phyloP scores from a whole-genome alignment of 352 stramenopile genomes.

The Pythium vanterpoolii region DNA sequence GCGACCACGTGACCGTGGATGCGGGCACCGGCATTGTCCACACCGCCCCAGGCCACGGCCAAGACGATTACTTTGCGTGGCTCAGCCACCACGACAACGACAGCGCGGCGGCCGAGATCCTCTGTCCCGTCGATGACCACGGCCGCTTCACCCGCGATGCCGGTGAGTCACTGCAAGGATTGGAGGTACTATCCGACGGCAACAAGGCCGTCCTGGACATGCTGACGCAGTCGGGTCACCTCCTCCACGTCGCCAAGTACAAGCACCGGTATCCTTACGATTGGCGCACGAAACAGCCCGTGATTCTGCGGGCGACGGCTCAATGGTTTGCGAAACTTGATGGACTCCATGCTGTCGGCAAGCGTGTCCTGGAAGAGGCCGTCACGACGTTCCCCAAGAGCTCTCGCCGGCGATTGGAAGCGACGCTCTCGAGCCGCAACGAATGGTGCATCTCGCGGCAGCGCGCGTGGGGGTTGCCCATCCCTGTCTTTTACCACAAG shows the following conservation, averaged over 20 bases:
- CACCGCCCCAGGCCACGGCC: constrained; percentile 96
- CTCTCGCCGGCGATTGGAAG: constrained; percentile 78
- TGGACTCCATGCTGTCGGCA: constrained; percentile 84
- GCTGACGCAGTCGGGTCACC: constrained; percentile 66
- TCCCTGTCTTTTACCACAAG: constrained; percentile 97
- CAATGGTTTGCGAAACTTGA: constrained; percentile 99
- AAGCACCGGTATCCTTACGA: constrained; percentile 98
- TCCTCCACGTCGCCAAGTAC: constrained; percentile 89
- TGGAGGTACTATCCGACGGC: constrained; percentile 91
- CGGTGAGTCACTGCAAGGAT: constrained; percentile 75
- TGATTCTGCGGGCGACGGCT: constrained; percentile 96
- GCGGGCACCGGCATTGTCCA: constrained; percentile 98
- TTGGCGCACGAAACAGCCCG: constrained; percentile 98
- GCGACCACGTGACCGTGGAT: constrained; percentile 98
- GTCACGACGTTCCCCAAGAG: constrained; percentile 92
- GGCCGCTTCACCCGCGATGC: constrained; percentile 90
- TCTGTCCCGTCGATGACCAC: constrained; percentile 65
- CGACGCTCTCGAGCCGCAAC: constrained; percentile 85
- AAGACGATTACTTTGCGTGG: constrained; percentile 93
- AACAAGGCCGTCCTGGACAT: constrained; percentile 91
- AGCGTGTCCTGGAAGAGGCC: constrained; percentile 44
- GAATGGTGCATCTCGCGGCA: constrained; percentile 99
- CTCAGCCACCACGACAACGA: constrained; percentile 44
- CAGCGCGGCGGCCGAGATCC: constrained; percentile 33
- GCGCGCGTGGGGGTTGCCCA: constrained; percentile 96